These are phyloP conservation scores for Claviceps sp. DNA, from an alignment of 2,329 filamentous ascomycete genomes.

Conservation along the genomic window DNA sequence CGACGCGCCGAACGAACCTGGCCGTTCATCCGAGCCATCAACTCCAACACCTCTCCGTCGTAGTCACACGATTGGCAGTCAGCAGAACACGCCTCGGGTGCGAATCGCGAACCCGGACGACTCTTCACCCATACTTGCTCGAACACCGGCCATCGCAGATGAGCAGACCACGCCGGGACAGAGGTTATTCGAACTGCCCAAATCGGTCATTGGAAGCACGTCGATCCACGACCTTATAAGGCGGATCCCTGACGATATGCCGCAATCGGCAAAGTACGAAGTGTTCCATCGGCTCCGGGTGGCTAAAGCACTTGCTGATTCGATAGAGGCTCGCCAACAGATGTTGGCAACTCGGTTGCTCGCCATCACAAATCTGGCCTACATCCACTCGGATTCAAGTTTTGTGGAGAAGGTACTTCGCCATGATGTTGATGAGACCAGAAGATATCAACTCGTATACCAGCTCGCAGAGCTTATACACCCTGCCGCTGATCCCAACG, in stretches of 20 bases:
- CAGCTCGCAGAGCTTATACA: conserved; percentile 88
- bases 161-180: conserved; percentile 28
- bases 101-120: conserved; percentile 23
- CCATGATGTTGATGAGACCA: conserved; percentile 79
- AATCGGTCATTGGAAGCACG: conserved; percentile 36
- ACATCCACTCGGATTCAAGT: conserved; percentile 69
- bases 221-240: conserved; percentile 44
- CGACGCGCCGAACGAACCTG: conserved; percentile 12
- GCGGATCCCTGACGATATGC: conserved; percentile 48
- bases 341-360: conserved; percentile 71
- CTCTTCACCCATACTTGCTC: conserved; percentile 35
- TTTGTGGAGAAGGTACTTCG: conserved; percentile 79
- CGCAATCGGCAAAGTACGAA: conserved; percentile 65
- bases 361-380: conserved; percentile 81
- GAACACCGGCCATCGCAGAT: conserved; percentile 25
- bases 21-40: conserved; percentile 37
- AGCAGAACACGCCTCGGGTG: conserved; percentile 29
- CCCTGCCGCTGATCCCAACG: conserved; percentile 56
- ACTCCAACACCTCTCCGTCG: conserved; percentile 68
- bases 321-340: conserved; percentile 54
- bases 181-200: conserved; percentile 52
- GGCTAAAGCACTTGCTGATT: conserved; percentile 63
- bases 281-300: conserved; percentile 70
- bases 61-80: conserved; percentile 40
- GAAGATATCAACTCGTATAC: conserved; percentile 77